phyloP scores from a whole-genome alignment of 345 rosid species.

The Eucalyptus cladocalyx region DNA sequence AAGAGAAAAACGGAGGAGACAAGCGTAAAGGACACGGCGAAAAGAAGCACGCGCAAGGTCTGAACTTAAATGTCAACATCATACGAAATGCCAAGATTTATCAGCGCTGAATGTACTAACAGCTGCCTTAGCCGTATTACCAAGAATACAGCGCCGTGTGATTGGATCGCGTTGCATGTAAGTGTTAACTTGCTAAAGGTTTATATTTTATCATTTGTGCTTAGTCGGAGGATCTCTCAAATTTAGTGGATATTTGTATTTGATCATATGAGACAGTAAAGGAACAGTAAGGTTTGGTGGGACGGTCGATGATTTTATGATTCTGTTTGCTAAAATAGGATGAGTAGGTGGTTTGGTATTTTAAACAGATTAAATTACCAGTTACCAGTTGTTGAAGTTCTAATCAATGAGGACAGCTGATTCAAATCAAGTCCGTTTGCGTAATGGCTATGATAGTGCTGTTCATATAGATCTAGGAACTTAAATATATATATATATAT shows the following conservation, averaged over 20 bases:
- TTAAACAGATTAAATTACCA: background rate
- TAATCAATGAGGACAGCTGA: background rate
- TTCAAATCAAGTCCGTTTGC: background rate
- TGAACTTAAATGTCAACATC: no score
- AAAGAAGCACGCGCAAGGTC: no score
- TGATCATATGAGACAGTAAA: background rate
- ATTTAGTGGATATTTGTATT: background rate
- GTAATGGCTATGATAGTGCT: background rate
- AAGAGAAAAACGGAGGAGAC: no score
- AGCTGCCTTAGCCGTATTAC: no score
- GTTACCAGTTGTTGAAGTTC: background rate
- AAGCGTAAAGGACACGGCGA: no score
- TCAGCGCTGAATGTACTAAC: background rate
- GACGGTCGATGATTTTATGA: background rate
- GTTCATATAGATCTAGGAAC: background rate
- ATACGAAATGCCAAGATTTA: no score
- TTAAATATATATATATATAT: no score
- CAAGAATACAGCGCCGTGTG: background rate
- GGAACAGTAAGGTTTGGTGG: background rate
- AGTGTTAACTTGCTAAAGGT: background rate
- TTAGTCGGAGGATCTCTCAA: background rate
- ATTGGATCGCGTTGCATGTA: no score
- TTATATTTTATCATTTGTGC: background rate
- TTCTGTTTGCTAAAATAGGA: background rate
- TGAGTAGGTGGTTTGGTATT: background rate